phyloP scores from a whole-genome alignment of 352 stramenopile species.

The Hyaloperonospora brassicae region DNA sequence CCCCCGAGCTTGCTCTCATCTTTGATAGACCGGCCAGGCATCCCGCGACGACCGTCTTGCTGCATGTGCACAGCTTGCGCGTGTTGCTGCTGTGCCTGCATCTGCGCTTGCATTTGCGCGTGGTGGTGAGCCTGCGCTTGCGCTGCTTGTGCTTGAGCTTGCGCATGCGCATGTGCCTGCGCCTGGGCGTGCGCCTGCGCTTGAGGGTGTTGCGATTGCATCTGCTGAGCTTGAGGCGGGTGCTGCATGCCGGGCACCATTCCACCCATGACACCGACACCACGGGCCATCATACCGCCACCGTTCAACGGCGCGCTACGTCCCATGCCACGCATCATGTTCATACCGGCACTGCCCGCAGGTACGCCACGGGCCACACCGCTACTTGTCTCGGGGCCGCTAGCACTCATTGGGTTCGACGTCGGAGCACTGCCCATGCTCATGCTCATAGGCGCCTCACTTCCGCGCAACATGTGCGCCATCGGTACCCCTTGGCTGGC shows the following conservation, averaged over 20 bases:
- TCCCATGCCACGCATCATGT: conserved; percentile 62
- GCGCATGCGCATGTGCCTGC: conserved; percentile 48
- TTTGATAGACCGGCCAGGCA: conserved; percentile 59
- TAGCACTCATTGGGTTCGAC: conserved; percentile 31
- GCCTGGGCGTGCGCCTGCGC: conserved; percentile 41
- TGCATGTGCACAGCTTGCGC: conserved; percentile 53
- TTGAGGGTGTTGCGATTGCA: conserved; percentile 48
- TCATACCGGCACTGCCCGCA: conserved; percentile 43
- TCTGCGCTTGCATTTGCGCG: conserved; percentile 44
- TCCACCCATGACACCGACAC: conserved; percentile 54
- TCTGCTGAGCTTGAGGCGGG: conserved; percentile 41
- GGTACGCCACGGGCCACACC: conserved; percentile 39
- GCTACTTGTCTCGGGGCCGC: conserved; percentile 38
- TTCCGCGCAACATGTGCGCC: conserved; percentile 43
- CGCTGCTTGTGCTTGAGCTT: conserved; percentile 53
- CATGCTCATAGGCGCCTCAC: conserved; percentile 43
- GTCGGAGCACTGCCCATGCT: conserved; percentile 38
- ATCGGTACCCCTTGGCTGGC: conserved; percentile 37
- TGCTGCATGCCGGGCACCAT: conserved; percentile 68
- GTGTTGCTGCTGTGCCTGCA: conserved; percentile 65
- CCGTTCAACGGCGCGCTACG: conserved; percentile 49
- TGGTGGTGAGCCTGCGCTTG: conserved; percentile 54
- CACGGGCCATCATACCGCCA: conserved; percentile 54
- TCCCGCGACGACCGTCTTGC: conserved; percentile 48
- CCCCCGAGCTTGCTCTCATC: conserved; percentile 51